phyloP scores from a whole-genome alignment of 75 land plant genomes.

The Chamaecyparis obtusa region DNA sequence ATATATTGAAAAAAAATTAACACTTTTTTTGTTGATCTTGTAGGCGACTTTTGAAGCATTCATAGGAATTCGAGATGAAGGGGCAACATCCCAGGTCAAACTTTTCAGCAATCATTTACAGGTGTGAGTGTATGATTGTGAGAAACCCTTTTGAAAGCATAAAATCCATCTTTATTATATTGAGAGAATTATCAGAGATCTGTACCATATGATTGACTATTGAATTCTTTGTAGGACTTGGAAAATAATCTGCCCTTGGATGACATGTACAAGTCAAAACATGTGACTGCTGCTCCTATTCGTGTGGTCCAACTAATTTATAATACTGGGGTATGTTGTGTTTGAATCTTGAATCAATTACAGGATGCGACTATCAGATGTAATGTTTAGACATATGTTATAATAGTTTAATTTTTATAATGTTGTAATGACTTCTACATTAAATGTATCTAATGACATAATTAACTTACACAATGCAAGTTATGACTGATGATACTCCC shows the following conservation, averaged over 20 bases:
- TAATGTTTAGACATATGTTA: too few relatives aligned
- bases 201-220: background rate
- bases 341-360: slow-evolving; percentile 8
- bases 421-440: too few relatives aligned
- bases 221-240: slow-evolving; percentile 43
- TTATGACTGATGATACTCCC: too few relatives aligned
- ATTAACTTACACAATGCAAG: too few relatives aligned
- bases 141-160: background rate
- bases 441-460: too few relatives aligned
- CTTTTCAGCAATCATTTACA: slow-evolving; percentile 80
- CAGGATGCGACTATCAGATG: background rate
- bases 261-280: slow-evolving; percentile 71
- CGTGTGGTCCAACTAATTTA: slow-evolving; percentile 85
- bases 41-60: slow-evolving; percentile 99
- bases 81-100: slow-evolving; percentile 72
- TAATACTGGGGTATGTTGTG: slow-evolving; percentile 79
- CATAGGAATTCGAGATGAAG: slow-evolving; percentile 86
- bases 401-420: too few relatives aligned
- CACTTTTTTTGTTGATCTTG: background rate
- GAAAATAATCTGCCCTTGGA: slow-evolving; percentile 95
- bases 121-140: slow-evolving; percentile 31
- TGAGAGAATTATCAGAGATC: background rate
- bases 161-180: background rate
- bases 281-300: slow-evolving; percentile 84
- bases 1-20: background rate